These are phyloP conservation scores for Magnolia kwangsiensis DNA, from an alignment of 164 flowering plant genomes.

Conservation along the genomic window DNA sequence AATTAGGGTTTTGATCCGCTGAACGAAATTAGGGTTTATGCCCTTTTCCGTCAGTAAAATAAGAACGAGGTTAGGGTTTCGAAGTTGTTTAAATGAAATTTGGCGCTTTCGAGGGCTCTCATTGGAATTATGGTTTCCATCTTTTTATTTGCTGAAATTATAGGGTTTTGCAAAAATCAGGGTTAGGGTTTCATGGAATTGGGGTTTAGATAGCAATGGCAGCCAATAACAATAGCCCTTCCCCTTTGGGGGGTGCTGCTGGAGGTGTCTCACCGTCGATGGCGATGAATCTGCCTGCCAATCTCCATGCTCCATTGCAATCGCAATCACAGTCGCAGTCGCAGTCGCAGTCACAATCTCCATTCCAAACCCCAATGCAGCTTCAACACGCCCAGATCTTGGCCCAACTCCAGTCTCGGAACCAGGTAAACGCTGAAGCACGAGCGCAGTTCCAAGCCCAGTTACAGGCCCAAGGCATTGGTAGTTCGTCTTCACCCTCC, in stretches of 20 bases:
- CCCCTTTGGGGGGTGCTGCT: not conserved
- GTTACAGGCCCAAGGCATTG: conserved; percentile 22
- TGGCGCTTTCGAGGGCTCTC: too few species aligned
- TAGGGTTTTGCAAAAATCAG: not conserved
- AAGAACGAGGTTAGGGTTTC: too few species aligned
- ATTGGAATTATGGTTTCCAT: not conserved
- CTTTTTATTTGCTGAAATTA: not conserved
- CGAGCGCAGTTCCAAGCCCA: conserved; percentile 28
- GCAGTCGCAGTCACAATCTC: conserved; percentile 1
- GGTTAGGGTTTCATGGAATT: not conserved
- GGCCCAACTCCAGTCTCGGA: conserved; percentile 2
- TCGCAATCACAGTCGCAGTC: conserved; percentile 2
- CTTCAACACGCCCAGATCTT: conserved; percentile 1
- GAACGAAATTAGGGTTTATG: too few species aligned
- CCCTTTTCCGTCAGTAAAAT: too few species aligned
- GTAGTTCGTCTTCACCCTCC: conserved; percentile 37
- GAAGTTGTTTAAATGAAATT: too few species aligned
- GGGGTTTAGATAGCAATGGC: not conserved
- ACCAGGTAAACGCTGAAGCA: not conserved
- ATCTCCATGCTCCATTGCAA: not conserved
- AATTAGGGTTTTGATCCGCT: too few species aligned
- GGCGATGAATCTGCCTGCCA: not conserved
- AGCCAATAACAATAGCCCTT: conserved; percentile 1
- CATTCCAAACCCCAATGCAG: conserved; percentile 5
- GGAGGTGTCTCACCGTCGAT: not conserved